Conservation (phyloP, 306 rosid species). For the Inga oerstediana region DNA sequence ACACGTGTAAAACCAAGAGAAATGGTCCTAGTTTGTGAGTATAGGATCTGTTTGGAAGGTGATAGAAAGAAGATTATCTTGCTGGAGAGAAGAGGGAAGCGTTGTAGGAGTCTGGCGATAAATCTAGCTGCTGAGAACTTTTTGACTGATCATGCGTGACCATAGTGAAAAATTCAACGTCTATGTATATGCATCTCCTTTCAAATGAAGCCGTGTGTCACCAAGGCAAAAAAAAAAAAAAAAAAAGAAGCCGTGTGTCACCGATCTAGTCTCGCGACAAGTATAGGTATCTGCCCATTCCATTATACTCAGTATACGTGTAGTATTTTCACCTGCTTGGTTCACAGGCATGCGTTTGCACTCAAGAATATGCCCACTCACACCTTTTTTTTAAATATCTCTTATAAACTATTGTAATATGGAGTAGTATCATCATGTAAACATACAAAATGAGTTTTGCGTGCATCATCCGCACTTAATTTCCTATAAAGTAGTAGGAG, state of each 20-base stretch:
- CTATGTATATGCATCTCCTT: background rate
- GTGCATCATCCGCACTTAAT: background rate
- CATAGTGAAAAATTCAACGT: slow-evolving; percentile 32
- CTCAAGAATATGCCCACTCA: background rate
- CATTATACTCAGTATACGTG: slow-evolving; percentile 6
- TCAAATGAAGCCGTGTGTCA: slow-evolving; percentile 45
- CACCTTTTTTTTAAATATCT: background rate
- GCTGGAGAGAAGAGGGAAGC: background rate
- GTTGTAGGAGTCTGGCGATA: slow-evolving; percentile 39
- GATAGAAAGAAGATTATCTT: background rate
- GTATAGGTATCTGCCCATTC: slow-evolving; percentile 41
- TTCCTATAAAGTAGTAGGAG: background rate
- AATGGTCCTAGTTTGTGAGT: background rate
- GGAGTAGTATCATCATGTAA: background rate
- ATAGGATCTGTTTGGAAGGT: background rate
- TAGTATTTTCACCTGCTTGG: background rate
- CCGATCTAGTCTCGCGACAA: slow-evolving; percentile 23
- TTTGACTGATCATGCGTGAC: slow-evolving; percentile 55
- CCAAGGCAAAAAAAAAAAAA: background rate
- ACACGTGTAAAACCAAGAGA: slow-evolving; percentile 38
- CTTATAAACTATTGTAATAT: background rate
- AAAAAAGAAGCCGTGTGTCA: slow-evolving; percentile 39
- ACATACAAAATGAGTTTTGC: background rate
- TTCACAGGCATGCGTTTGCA: slow-evolving; percentile 2
- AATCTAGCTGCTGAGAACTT: slow-evolving; percentile 48